phyloP scores from a whole-genome alignment of 2,329 filamentous ascomycete genomes.

The Monosporascus ibericus region DNA sequence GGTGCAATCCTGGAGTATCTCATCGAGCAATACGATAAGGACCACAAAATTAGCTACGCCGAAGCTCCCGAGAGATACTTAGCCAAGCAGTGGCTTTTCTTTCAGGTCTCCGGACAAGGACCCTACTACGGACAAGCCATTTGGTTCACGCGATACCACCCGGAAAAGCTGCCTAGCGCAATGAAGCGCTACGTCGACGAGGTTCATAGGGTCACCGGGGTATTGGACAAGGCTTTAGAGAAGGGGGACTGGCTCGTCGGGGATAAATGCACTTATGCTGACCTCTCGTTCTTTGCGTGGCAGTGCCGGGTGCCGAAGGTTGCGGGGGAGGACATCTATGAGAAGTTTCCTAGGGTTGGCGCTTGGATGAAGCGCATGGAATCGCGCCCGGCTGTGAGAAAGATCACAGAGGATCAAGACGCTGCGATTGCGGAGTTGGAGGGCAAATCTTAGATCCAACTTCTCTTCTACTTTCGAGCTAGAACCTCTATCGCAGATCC shows the following conservation, averaged over 20 bases:
- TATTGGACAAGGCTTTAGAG: too few relatives aligned
- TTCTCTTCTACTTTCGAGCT: too few relatives aligned
- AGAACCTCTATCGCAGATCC: too few relatives aligned
- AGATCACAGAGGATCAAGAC: too few relatives aligned
- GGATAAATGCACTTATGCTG: background rate
- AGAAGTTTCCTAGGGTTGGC: too few relatives aligned
- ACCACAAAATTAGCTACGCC: slow-evolving; percentile 12
- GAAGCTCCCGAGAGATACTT: slow-evolving; percentile 12
- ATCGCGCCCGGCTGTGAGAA: too few relatives aligned
- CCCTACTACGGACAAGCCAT: slow-evolving; percentile 5
- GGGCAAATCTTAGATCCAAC: too few relatives aligned
- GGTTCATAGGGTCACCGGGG: slow-evolving; percentile 2
- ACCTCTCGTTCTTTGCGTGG: too few relatives aligned
- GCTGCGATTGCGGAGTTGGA: too few relatives aligned
- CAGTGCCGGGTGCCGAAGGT: too few relatives aligned
- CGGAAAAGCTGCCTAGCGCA: slow-evolving; percentile 1
- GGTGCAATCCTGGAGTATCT: slow-evolving; percentile 19
- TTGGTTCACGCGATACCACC: slow-evolving; percentile 2
- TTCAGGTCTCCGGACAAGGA: slow-evolving; percentile 6
- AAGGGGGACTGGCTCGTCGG: slow-evolving; percentile 4
- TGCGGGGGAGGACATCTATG: too few relatives aligned
- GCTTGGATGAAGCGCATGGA: too few relatives aligned
- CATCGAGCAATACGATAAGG: slow-evolving; percentile 19
- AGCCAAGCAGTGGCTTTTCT: slow-evolving; percentile 6
- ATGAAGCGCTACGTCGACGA: slow-evolving; percentile 5